Percentiles rank a stretch among this genome's conserved stretches.
Evolutionary conservation across 129 eudicot genomes (phyloP).

Genomic region (Daucus carota): DH1_v3.0 NC_030381.2:1789501-1790000

Average conservation of each 20-base stretch:
- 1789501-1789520: conserved; percentile 58
- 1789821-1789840: conserved; percentile 82
- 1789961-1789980: conserved; percentile 94
- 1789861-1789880: conserved; percentile 91
- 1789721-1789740: conserved; percentile 72
- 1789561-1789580: conserved; percentile 90
- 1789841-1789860: conserved; percentile 81
- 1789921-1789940: conserved; percentile 94
- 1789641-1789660: conserved; percentile 95
- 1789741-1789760: conserved; percentile 69
- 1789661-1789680: conserved; percentile 97
- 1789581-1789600: conserved; percentile 84
- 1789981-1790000: conserved; percentile 76
- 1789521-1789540: conserved; percentile 87
- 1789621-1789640: conserved; percentile 85
- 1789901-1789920: conserved; percentile 95
- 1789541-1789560: conserved; percentile 89
- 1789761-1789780: conserved; percentile 88
- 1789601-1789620: conserved; percentile 82
- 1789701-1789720: conserved; percentile 82
- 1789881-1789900: conserved; percentile 84
- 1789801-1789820: conserved; percentile 68
- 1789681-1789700: conserved; percentile 87
- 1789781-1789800: conserved; percentile 87
- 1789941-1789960: conserved; percentile 88